These are phyloP conservation scores for Talaromyces rugulosus DNA, from an alignment of 2,329 filamentous ascomycete species.

Conservation along the genomic window DNA sequence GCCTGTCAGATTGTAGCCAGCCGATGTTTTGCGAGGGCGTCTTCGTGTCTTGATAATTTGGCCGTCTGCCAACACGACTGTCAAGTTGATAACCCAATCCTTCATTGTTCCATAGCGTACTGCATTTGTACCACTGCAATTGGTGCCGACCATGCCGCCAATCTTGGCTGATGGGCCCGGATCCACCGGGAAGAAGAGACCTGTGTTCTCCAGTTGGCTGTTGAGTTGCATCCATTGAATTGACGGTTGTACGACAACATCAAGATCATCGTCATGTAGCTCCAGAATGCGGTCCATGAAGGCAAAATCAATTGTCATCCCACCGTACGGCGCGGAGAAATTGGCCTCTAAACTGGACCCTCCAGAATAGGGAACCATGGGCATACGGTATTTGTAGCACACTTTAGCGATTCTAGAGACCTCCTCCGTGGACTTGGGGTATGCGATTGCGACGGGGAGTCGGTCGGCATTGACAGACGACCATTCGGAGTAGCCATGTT, in stretches of 20 bases:
- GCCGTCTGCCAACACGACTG: slow-evolving; percentile 67
- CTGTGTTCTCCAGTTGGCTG: slow-evolving; percentile 64
- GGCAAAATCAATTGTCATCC: slow-evolving; percentile 83
- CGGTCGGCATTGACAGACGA: slow-evolving; percentile 62
- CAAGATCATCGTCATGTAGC: slow-evolving; percentile 83
- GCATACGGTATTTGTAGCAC: slow-evolving; percentile 74
- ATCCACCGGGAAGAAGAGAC: slow-evolving; percentile 87
- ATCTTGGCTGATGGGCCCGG: slow-evolving; percentile 64
- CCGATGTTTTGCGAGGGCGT: slow-evolving; percentile 64
- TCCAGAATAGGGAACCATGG: slow-evolving; percentile 82
- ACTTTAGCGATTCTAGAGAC: slow-evolving; percentile 63
- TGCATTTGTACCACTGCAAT: slow-evolving; percentile 61
- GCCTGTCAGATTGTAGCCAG: slow-evolving; percentile 67
- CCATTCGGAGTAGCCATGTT: slow-evolving; percentile 68
- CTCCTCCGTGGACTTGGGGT: slow-evolving; percentile 61
- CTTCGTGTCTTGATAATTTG: slow-evolving; percentile 64
- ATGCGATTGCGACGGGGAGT: slow-evolving; percentile 61
- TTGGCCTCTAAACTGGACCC: slow-evolving; percentile 86
- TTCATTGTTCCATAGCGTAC: slow-evolving; percentile 71
- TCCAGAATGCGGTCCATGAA: slow-evolving; percentile 79
- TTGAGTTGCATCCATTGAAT: slow-evolving; percentile 93
- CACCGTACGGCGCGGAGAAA: slow-evolving; percentile 80
- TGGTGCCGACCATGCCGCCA: slow-evolving; percentile 62
- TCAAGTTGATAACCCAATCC: slow-evolving; percentile 69
- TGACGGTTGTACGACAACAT: slow-evolving; percentile 85